A percentile compares a stretch with the other conserved stretches of the same genome.
Evolutionary conservation across 2,329 filamentous ascomycete genomes (phyloP).

Genomic region (Colletotrichum theobromicola): DNA sequence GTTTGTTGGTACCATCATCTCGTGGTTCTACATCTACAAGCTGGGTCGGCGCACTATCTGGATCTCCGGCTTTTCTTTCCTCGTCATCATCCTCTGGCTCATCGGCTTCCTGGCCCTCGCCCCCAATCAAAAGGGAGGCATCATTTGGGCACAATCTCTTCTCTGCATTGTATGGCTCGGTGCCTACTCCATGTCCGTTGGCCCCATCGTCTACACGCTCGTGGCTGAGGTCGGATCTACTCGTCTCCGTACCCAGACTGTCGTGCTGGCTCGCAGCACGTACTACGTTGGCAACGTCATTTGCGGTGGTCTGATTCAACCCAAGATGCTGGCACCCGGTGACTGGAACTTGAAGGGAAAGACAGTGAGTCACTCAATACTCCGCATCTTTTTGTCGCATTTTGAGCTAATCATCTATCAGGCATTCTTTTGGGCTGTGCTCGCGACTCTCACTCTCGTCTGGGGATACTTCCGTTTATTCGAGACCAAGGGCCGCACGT

Average conservation of each 20-base stretch:
- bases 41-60: constrained; percentile 49
- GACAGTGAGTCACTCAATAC: constrained; percentile 30
- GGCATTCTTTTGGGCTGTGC: constrained; percentile 48
- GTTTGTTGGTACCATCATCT: constrained; percentile 47
- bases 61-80: constrained; percentile 41
- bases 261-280: constrained; percentile 46
- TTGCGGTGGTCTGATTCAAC: constrained; percentile 41
- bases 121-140: constrained; percentile 35
- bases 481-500: constrained; percentile 50
- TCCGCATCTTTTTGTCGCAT: neutral
- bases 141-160: constrained; percentile 45
- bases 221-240: constrained; percentile 49
- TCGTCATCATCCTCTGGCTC: constrained; percentile 44
- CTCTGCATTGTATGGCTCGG: constrained; percentile 50
- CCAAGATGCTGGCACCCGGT: constrained; percentile 41
- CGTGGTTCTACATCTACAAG: constrained; percentile 47
- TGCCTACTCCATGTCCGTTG: constrained; percentile 47
- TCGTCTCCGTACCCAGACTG: constrained; percentile 50
- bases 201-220: constrained; percentile 50
- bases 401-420: constrained; percentile 21
- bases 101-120: constrained; percentile 46
- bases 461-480: constrained; percentile 50
- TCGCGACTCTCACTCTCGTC: constrained; percentile 39
- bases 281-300: constrained; percentile 49
- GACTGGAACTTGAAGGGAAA: constrained; percentile 46